Base-by-base conservation (phyloP, 106 monocot genomes). In the Acorus calamus region DNA sequence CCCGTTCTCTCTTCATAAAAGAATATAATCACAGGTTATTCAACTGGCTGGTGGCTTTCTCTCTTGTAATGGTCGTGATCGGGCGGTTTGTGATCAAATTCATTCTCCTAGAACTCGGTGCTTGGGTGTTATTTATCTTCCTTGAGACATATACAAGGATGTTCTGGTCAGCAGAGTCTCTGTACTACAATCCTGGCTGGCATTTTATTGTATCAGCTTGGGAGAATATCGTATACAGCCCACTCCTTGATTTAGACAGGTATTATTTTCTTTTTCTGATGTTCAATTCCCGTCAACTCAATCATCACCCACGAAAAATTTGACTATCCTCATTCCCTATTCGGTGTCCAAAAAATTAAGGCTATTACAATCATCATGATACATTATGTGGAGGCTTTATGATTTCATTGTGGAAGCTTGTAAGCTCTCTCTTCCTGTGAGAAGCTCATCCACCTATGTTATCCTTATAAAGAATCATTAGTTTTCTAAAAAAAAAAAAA, bases 41-140 rank as follows among this genome's bases (percentile, higher is more conserved):
- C 83, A 96, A 96, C 61, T 96, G 96, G 96, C 52, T 96, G 66
- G 96, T 96, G 45, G 69, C 90, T 52, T 91, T 96, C 82, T 87
- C 96, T 10, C 84, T 96, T 7, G 78, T 88, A 2, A 80, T 88
- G 90, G 94, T 90, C 13, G 87, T 96, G 2, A 50, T 96, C 0
- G 96, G 91, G 8, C 75, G 91, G 51, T 96, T 96, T 71, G 51
- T 96, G 49, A 64, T 96, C 65, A 96, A 91, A 78, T 96, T 91
- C 71, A 59, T 96, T 62, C 63, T 96, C 60, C 73, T 96, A 13
- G 96, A 96, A 69, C 74, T 96, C 53, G 82, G 82, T 47, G 96
- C 84, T 2, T 96, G 96, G 94, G 64, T 91, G 62, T 87, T 96
- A 78, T 96, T 96, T 55, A 85, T 96, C 55, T 91, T 96, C 79